A percentile compares a stretch with the other conserved stretches of the same genome.
These are phyloP conservation scores for Didymella lethalis DNA, from an alignment of 2,329 filamentous ascomycete species.

Conservation along the genomic window DNA sequence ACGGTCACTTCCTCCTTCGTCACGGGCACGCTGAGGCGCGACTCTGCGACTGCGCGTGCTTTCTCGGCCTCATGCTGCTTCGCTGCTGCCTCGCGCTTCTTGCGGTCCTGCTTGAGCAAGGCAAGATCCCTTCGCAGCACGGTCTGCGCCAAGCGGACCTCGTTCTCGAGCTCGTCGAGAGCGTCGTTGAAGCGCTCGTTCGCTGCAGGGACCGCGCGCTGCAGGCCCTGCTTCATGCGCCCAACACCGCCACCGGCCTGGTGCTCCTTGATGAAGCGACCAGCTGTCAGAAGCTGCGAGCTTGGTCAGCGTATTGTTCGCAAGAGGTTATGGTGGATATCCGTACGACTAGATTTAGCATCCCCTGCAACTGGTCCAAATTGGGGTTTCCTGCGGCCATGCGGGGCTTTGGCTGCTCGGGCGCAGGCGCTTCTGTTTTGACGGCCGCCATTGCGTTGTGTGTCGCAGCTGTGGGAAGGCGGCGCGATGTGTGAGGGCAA, in stretches of 20 bases:
- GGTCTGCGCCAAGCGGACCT: constrained; percentile 50
- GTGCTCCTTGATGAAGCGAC: constrained; percentile 55
- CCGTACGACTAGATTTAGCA: constrained; percentile 58
- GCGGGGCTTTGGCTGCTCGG: constrained; percentile 19
- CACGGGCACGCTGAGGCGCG: constrained; percentile 23
- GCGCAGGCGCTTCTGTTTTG: constrained; percentile 19
- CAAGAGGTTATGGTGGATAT: constrained; percentile 1
- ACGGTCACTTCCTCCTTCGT: constrained; percentile 21
- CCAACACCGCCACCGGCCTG: constrained; percentile 40
- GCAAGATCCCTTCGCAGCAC: constrained; percentile 50
- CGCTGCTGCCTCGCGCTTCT: constrained; percentile 47
- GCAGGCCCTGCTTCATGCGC: constrained; percentile 43
- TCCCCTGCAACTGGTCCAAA: constrained; percentile 56
- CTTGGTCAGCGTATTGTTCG: constrained; percentile 16
- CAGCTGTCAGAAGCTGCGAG: constrained; percentile 54
- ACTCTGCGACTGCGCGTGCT: constrained; percentile 41
- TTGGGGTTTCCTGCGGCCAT: constrained; percentile 30
- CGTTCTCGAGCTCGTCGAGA: constrained; percentile 60
- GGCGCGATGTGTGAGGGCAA: not conserved
- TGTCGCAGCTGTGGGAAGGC: not conserved
- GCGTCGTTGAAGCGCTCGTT: constrained; percentile 57
- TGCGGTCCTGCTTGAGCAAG: constrained; percentile 46
- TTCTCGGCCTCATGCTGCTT: constrained; percentile 44
- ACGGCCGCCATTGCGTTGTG: constrained; percentile 24
- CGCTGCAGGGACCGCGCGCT: constrained; percentile 53